Conservation (phyloP, 805 yeast species). For the Kodamaea jinghongensis region DNA sequence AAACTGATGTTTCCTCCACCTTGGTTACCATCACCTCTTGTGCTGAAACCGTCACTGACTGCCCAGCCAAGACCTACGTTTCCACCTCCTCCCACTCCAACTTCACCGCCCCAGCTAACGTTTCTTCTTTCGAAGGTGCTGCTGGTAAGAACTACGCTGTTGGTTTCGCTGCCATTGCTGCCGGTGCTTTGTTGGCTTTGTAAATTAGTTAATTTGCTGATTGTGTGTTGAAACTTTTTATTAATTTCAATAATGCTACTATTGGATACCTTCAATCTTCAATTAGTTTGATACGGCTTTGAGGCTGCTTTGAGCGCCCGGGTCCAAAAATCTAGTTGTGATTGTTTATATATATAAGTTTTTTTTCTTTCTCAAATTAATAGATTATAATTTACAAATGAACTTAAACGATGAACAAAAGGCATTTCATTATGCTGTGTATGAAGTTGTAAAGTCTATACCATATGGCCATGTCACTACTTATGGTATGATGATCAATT, state of each 20-base stretch:
- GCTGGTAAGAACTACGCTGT: slow-evolving; percentile 26
- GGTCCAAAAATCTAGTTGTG: slow-evolving; percentile 1
- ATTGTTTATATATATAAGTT: slow-evolving; percentile 1
- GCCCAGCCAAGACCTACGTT: slow-evolving; percentile 39
- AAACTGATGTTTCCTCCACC: slow-evolving; percentile 33
- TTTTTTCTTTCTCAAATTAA: slow-evolving; percentile 1
- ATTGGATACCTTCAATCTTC: slow-evolving; percentile 3
- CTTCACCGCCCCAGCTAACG: slow-evolving; percentile 31
- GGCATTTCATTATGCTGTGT: slow-evolving; percentile 62
- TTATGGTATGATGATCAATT: slow-evolving; percentile 46
- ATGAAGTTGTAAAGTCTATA: slow-evolving; percentile 47
- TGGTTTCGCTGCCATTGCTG: slow-evolving; percentile 44
- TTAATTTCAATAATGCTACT: slow-evolving; percentile 11
- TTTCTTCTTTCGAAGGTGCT: slow-evolving; percentile 38
- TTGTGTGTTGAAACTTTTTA: slow-evolving; percentile 1
- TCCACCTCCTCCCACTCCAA: slow-evolving; percentile 18
- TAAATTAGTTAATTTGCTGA: slow-evolving; percentile 10
- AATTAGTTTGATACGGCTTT: background rate
- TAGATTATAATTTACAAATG: slow-evolving; percentile 3
- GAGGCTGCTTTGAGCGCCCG: slow-evolving; percentile 10
- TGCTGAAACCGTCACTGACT: slow-evolving; percentile 44
- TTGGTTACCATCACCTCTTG: slow-evolving; percentile 49
- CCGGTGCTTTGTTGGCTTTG: slow-evolving; percentile 43
- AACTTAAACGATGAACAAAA: slow-evolving; percentile 43
- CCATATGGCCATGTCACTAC: slow-evolving; percentile 66